phyloP scores from a whole-genome alignment of 2,329 filamentous ascomycete genomes.

The Taxawa tesnikishii region DNA sequence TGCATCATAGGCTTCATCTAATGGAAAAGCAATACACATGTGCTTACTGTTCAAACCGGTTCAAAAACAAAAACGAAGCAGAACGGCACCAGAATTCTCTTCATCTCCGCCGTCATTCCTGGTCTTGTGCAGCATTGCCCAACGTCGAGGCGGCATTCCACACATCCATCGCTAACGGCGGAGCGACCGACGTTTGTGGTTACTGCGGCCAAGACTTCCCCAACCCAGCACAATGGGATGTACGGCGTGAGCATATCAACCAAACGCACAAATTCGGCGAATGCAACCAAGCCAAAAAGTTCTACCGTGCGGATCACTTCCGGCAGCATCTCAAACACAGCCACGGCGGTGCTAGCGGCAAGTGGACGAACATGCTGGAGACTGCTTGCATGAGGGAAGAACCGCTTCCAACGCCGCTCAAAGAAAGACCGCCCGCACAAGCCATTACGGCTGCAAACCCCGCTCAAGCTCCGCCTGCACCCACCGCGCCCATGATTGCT shows the following conservation, averaged over 20 bases:
- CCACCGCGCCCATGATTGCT: neutral
- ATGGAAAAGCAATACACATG: constrained; percentile 96
- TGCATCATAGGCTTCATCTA: constrained; percentile 58
- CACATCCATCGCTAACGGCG: constrained; percentile 49
- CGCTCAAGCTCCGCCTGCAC: neutral
- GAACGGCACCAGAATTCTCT: constrained; percentile 93
- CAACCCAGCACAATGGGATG: constrained; percentile 80
- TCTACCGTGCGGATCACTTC: constrained; percentile 95
- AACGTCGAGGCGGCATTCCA: constrained; percentile 75
- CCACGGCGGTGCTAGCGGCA: constrained; percentile 88
- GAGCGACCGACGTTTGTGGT: constrained; percentile 65
- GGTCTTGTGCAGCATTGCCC: constrained; percentile 82
- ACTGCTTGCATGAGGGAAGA: constrained; percentile 95
- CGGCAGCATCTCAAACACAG: constrained; percentile 96
- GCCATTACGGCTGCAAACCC: no score
- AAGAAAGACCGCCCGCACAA: no score
- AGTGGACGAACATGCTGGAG: constrained; percentile 98
- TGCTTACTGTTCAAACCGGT: constrained; percentile 82
- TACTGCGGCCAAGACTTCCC: constrained; percentile 92
- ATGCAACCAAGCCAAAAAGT: constrained; percentile 97
- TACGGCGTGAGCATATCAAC: constrained; percentile 74
- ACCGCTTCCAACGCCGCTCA: constrained; percentile 24
- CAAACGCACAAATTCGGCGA: constrained; percentile 93
- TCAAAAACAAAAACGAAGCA: constrained; percentile 98
- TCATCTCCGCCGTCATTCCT: constrained; percentile 83